Base-by-base conservation (phyloP, 176 grass and related monocot genomes). In the Alloteropsis semialata region DNA sequence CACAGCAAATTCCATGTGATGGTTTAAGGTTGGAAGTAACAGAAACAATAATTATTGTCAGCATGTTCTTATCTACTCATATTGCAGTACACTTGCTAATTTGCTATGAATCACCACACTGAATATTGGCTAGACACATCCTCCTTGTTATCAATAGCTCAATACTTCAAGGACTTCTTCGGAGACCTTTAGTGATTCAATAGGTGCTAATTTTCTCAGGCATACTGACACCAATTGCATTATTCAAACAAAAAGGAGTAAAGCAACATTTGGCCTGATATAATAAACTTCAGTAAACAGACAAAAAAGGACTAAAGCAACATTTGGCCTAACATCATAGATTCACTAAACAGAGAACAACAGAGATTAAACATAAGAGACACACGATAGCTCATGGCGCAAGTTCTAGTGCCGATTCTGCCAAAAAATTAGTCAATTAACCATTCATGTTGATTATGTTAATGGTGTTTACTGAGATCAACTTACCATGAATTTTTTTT, bases 11-110 rank as follows among this genome's bases (percentile, higher is more conserved):
- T 39, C 34, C 64, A 75, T 69, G 41, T 14, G 42, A 59, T 6
- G 68, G 39, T 21, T 75, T 68, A 18, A 42, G 14, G 50, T 16
- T 81, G 28, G n/a, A 14, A 72, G 61, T 29, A 22, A 18, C 65
- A 71, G 10, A 78, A 51, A 53, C 38, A 72, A 82, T 12, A 17
- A 82, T 70, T 42, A 82, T 76, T 41, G 66, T 76, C 32, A 59
- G 18, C 7, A 27, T 62, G 42, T 30, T 80, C 5, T 41, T 73
- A 75, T 66, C 22, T 37, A 59, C 18, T 71, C 77, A 68, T 42
- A 30, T n/a, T 24, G 0, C 69, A 55, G 53, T 17, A 70, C 33
- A 64, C 28, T 37, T 71, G 19, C 65, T 77, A 76, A 46, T 53
- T 69, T 62, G 27, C 25, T 77, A 77, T 69, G 15, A 42, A 49